Evolutionary conservation across 768 basidiomycete genomes (phyloP), one percentile per base, ranked within the genome.

Genomic region (Psilocybe azurescens): DNA sequence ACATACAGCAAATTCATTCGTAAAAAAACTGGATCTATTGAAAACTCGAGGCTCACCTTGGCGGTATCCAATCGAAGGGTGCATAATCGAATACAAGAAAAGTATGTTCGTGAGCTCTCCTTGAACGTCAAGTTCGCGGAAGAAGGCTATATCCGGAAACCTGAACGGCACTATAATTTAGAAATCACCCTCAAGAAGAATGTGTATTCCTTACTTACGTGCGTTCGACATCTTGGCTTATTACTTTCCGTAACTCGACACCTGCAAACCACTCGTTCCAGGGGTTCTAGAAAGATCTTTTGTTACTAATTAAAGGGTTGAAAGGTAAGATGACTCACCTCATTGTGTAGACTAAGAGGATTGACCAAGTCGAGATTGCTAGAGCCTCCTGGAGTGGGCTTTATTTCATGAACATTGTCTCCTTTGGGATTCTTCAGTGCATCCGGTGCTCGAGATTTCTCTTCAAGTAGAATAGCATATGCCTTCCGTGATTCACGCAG

Each of bases 131-230:
- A 82, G 72, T 24, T 87, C 82, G 29, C 92, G 88, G 74, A 98
- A 99, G 78, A 96, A 99, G 6, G 83, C 81, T 60, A 98, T 89
- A 62, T 99, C 97, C n/a, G 97, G 97, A 72, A 99, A 99, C 28
- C 93, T 97, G 68, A n/a, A 30, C n/a, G 55, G 50, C 24, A 11
- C 33, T 6, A 49, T 54, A 11, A 61, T 46, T 14, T 16, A 36
- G 63, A 48, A 58, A 39, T n/a, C 16, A 18, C 18, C n/a, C 30
- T 30, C 58, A 28, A 46, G 29, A 57, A 46, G 60, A 60, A 54
- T 55, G 47, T 63, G 32, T 28, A 44, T 9, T 50, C 24, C 18
- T 20, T 51, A 79, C 93, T 75, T 75, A 95, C 89, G 97, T 99
- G 69, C 97, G 83, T 68, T 97, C 94, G 0, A 99, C 97, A 71